A percentile compares a stretch with the other conserved stretches of the same genome.
Evolutionary conservation across 345 rosid species (phyloP).

Genomic region (Melaleuca quinquenervia): DNA sequence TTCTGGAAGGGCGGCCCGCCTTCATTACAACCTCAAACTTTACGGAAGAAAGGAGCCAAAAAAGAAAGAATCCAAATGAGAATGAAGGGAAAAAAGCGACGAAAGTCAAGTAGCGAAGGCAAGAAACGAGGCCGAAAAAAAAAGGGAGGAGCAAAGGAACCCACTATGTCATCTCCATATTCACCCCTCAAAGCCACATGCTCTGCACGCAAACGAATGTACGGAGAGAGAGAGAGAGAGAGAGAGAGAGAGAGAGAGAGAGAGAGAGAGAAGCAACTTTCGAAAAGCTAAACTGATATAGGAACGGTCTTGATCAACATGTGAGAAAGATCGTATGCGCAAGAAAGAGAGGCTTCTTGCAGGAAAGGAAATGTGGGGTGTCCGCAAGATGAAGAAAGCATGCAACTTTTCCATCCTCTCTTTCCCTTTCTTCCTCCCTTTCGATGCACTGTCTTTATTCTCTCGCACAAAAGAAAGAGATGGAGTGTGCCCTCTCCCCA

Average conservation of each 20-base stretch:
- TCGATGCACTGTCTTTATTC: constrained; percentile 1
- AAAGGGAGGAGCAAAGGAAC: neutral
- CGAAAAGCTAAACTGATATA: neutral
- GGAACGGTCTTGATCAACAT: neutral
- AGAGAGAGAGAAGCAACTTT: neutral
- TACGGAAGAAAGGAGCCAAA: neutral
- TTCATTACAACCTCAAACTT: neutral
- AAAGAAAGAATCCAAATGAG: neutral
- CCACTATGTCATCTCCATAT: neutral
- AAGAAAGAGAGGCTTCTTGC: neutral
- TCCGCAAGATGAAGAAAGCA: constrained; percentile 16
- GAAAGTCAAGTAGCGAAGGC: neutral
- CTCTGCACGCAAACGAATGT: neutral
- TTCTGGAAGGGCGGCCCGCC: neutral
- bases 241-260: neutral
- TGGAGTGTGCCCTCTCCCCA: constrained; percentile 9
- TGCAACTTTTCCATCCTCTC: neutral
- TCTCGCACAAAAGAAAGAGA: constrained; percentile 36
- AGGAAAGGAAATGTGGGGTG: constrained; percentile 8
- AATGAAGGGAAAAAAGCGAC: neutral
- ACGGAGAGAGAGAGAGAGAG: neutral
- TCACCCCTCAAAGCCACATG: neutral
- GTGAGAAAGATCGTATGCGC: neutral
- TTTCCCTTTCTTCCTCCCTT: neutral
- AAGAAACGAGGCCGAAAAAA: neutral